Evolutionary conservation across 2,329 filamentous ascomycete genomes (phyloP).

Genomic region (Achaetomium macrosporum): DNA sequence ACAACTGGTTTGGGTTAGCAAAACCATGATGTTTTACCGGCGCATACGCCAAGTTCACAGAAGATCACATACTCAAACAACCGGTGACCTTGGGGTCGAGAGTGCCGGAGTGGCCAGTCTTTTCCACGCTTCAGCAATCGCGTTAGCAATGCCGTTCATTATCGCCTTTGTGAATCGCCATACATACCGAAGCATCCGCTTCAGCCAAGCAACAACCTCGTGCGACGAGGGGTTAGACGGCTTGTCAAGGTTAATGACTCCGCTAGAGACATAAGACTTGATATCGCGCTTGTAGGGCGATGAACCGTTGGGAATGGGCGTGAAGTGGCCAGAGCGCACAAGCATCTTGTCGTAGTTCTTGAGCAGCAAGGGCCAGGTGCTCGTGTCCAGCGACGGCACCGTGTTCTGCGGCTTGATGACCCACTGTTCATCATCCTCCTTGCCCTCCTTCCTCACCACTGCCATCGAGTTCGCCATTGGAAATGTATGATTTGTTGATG

Average conservation of each 20-base stretch:
- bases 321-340: conserved; percentile 92
- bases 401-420: conserved; percentile 87
- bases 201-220: conserved; percentile 99
- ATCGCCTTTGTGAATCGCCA: neutral
- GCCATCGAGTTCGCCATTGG: conserved; percentile 14
- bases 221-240: conserved; percentile 96
- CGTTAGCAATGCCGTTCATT: neutral
- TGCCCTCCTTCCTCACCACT: conserved; percentile 9
- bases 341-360: conserved; percentile 95
- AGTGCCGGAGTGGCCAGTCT: conserved; percentile 97
- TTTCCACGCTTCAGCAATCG: conserved; percentile 61
- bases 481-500: conserved; percentile 1
- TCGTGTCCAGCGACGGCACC: conserved; percentile 74
- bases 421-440: conserved; percentile 59
- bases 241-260: conserved; percentile 98
- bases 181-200: conserved; percentile 82
- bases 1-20: conserved; percentile 26
- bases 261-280: conserved; percentile 93
- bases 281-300: conserved; percentile 88
- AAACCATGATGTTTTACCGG: neutral
- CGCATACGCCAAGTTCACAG: neutral
- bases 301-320: conserved; percentile 89
- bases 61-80: conserved; percentile 32
- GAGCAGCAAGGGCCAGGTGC: conserved; percentile 85
- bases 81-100: conserved; percentile 90